Base-by-base conservation (phyloP, 768 basidiomycete species). In the Rhodotorula kratochvilovae region DNA sequence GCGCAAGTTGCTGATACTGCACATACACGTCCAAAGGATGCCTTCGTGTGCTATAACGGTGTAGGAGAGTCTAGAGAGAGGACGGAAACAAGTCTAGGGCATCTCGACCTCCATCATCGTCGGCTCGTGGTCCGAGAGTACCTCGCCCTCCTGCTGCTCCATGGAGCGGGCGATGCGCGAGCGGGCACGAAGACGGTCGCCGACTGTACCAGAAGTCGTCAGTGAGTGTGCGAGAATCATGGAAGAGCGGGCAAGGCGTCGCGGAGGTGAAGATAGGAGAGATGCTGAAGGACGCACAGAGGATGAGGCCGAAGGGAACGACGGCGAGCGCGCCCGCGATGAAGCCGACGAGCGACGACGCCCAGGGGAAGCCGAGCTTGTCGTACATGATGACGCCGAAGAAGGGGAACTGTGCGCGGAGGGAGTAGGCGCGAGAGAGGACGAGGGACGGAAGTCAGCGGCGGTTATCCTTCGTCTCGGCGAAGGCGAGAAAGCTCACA, bases 341-440 rank as follows among this genome's bases (percentile, higher is more conserved):
- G 46, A 63, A 71, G 12, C 76, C 70, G n/a, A 73, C 46, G 27
- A 73, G 35, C 5, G 58, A 46, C 7, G 63, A 68, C 1, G 71
- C 74, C 65, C 67, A 60, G 6, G 56, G 51, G 63, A 74, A 74
- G 12, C 36, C 42, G 48, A 76, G 65, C 2, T 69, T 42, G 64
- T 74, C 59, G 72, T 76, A 75, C 75, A 68, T 66, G 19, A 19
- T 36, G 46, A 68, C 60, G 5, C 68, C 73, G 64, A 77, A 77
- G 66, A 77, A 71, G 13, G 76, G 55, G 45, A 29, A 46, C 45
- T 48, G 29, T 1, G 19, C 3, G 4, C 2, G 16, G 16, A 5
- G 43, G 36, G 2, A 42, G n/a, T n/a, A 12, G 39, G 39, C 17
- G 21, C 8, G 19, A 15, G 42, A 13, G 25, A 29, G 33, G 15